phyloP scores from a whole-genome alignment of 371 early-diverging fungal species.

The Actinomortierella wolfii region DNA sequence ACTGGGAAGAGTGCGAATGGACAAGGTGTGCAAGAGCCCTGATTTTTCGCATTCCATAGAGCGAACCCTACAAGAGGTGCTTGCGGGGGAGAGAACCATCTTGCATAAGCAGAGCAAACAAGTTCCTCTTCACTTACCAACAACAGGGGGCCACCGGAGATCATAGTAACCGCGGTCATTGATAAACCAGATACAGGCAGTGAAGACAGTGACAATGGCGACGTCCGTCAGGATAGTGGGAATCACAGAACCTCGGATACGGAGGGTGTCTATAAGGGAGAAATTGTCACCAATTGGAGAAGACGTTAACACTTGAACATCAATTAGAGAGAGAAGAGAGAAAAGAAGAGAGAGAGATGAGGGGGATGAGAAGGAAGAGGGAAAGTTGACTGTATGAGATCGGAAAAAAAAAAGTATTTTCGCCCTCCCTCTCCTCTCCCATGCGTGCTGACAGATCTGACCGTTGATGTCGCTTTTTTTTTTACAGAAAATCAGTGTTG shows the following conservation, averaged over 20 bases:
- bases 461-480: too few relatives aligned
- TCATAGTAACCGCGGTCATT: not conserved
- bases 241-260: constrained; percentile 40
- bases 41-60: too few relatives aligned
- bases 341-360: not conserved
- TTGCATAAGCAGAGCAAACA: too few relatives aligned
- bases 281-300: not conserved
- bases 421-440: not conserved
- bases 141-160: constrained; percentile 16
- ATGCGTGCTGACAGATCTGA: too few relatives aligned
- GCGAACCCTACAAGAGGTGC: too few relatives aligned
- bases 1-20: not conserved
- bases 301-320: too few relatives aligned
- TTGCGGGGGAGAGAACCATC: too few relatives aligned
- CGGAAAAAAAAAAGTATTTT: not conserved
- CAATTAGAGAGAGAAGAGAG: too few relatives aligned
- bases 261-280: constrained; percentile 38
- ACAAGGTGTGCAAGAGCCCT: too few relatives aligned
- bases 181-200: constrained; percentile 11
- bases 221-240: constrained; percentile 30
- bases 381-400: too few relatives aligned
- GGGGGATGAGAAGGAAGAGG: not conserved
- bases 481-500: too few relatives aligned
- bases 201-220: constrained; percentile 22
- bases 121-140: constrained; percentile 18